Percentiles rank a stretch among this genome's conserved stretches.
phyloP scores from a whole-genome alignment of 148 eudicot species.

The Rhododendron griersonianum region DNA sequence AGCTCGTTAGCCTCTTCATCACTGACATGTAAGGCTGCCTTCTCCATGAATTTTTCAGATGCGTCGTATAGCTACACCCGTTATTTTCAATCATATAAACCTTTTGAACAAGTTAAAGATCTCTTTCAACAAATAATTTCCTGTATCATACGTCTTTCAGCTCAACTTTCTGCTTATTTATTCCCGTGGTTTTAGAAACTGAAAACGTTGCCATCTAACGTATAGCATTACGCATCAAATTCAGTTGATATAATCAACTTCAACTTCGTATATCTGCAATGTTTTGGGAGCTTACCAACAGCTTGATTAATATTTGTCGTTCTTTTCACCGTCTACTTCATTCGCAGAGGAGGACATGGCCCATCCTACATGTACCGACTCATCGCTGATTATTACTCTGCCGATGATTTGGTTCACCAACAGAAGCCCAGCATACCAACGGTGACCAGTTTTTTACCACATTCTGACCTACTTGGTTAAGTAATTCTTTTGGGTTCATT shows the following conservation, averaged over 20 bases:
- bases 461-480: background rate
- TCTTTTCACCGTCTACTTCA: background rate
- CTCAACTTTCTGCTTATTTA: background rate
- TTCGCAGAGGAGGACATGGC: conserved; percentile 87
- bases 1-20: conserved; percentile 81
- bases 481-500: background rate
- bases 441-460: background rate
- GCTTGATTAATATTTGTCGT: background rate
- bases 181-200: background rate
- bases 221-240: background rate
- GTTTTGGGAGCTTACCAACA: background rate
- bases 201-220: background rate
- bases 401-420: conserved; percentile 14
- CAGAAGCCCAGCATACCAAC: background rate
- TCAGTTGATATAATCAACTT: background rate
- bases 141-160: background rate
- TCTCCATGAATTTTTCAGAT: background rate
- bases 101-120: background rate
- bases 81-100: background rate
- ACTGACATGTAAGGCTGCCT: conserved; percentile 81
- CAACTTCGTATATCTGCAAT: background rate
- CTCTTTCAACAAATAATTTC: background rate
- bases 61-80: background rate
- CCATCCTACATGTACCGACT: conserved; percentile 88
- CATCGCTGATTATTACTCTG: conserved; percentile 66